phyloP scores from a whole-genome alignment of 139 green algal genomes.

The Tetradesmus lagerheimii region DNA sequence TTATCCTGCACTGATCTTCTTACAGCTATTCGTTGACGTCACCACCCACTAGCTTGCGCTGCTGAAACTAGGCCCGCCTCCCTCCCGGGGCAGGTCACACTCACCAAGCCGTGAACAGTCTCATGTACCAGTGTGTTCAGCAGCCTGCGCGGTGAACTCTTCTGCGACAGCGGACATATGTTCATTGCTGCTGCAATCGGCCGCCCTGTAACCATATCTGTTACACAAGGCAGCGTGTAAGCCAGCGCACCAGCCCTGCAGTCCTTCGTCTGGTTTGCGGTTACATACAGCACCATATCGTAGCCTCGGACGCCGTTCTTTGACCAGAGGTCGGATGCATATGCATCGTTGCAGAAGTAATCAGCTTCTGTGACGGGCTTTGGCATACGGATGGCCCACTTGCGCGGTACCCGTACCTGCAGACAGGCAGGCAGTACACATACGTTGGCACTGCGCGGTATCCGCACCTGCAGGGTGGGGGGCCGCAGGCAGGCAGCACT shows the following conservation, averaged over 20 bases:
- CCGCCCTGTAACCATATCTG: conserved; percentile 28
- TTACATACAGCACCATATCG: conserved; percentile 39
- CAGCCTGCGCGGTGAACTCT: not conserved
- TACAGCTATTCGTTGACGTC: no score
- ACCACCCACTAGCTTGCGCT: no score
- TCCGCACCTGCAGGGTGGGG: no score
- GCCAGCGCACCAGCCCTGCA: conserved; percentile 21
- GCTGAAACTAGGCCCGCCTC: no score
- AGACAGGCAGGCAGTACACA: not conserved
- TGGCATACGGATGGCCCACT: conserved; percentile 30
- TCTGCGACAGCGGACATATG: conserved; percentile 2
- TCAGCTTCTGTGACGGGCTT: not conserved
- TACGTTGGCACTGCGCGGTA: not conserved
- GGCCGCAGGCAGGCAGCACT: no score
- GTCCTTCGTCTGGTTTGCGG: conserved; percentile 36
- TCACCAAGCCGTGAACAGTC: conserved; percentile 34
- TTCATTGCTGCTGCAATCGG: conserved; percentile 39
- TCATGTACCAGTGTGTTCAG: conserved; percentile 46
- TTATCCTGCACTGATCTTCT: no score
- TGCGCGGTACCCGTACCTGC: conserved; percentile 33
- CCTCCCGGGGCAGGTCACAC: not conserved
- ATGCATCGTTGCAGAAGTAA: conserved; percentile 37
- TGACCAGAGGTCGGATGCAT: conserved; percentile 1
- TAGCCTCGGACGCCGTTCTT: conserved; percentile 15
- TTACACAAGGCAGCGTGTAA: conserved; percentile 41